Evolutionary conservation across 352 stramenopile genomes (phyloP).

Genomic region (Phytophthora nicotianae): DNA sequence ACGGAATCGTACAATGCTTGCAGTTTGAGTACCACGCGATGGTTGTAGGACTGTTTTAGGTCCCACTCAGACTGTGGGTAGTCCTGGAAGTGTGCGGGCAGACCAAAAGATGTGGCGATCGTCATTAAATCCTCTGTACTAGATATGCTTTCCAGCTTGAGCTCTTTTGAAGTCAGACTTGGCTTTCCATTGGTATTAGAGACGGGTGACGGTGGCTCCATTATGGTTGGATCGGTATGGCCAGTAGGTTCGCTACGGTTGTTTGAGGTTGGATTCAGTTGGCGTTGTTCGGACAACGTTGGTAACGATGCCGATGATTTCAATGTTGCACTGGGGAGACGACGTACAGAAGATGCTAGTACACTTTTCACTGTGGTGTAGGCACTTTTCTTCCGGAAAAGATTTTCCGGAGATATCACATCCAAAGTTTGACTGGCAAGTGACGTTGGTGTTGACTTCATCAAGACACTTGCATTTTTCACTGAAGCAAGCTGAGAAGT

Average conservation of each 20-base stretch:
- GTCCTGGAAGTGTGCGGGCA: constrained; percentile 78
- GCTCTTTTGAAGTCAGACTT: constrained; percentile 24
- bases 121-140: constrained; percentile 26
- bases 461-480: constrained; percentile 52
- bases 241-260: constrained; percentile 4
- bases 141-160: constrained; percentile 33
- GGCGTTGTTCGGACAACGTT: constrained; percentile 24
- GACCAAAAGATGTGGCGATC: constrained; percentile 55
- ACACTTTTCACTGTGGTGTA: constrained; percentile 69
- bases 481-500: constrained; percentile 49
- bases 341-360: constrained; percentile 57
- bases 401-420: constrained; percentile 69
- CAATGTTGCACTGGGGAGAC: constrained; percentile 43
- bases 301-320: constrained; percentile 40
- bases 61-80: constrained; percentile 83
- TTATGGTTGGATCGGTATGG: constrained; percentile 2
- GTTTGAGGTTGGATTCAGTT: background rate
- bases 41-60: constrained; percentile 78
- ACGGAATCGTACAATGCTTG: constrained; percentile 74
- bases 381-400: constrained; percentile 70
- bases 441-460: constrained; percentile 28
- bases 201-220: constrained; percentile 1
- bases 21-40: constrained; percentile 77
- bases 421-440: constrained; percentile 45
- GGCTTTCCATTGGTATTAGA: constrained; percentile 8